These are phyloP conservation scores for Phytophthora fragariaefolia DNA, from an alignment of 352 stramenopile species.

Conservation along the genomic window DNA sequence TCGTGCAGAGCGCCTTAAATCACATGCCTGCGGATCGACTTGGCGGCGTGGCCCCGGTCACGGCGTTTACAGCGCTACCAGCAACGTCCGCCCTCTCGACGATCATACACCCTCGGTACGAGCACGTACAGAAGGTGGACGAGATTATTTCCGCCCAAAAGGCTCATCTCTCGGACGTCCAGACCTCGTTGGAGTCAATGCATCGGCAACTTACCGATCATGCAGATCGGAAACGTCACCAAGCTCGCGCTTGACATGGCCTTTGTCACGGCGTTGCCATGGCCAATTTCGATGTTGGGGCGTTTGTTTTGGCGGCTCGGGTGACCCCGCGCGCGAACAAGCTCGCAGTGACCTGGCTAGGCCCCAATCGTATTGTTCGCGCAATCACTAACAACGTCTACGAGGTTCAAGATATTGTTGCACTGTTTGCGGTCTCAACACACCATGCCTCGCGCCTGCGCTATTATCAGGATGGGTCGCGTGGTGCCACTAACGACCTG, in stretches of 20 bases:
- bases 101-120: neutral
- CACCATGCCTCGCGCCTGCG: neutral
- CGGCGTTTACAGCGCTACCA: neutral
- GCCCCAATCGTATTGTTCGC: neutral
- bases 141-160: too few relatives aligned
- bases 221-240: neutral
- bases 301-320: neutral
- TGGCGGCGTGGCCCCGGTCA: neutral
- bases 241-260: neutral
- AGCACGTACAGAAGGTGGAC: neutral
- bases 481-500: too few relatives aligned
- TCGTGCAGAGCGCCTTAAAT: neutral
- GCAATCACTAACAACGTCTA: neutral
- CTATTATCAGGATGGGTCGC: neutral
- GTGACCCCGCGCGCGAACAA: neutral
- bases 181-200: neutral
- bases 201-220: neutral
- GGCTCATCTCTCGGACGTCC: too few relatives aligned
- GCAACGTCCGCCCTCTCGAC: neutral
- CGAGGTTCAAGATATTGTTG: neutral
- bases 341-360: neutral
- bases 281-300: neutral
- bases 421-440: neutral
- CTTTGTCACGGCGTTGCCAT: neutral
- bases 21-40: neutral